Base-by-base conservation (phyloP, 1,284 basidiomycete species). In the Puccinia triticina region DNA sequence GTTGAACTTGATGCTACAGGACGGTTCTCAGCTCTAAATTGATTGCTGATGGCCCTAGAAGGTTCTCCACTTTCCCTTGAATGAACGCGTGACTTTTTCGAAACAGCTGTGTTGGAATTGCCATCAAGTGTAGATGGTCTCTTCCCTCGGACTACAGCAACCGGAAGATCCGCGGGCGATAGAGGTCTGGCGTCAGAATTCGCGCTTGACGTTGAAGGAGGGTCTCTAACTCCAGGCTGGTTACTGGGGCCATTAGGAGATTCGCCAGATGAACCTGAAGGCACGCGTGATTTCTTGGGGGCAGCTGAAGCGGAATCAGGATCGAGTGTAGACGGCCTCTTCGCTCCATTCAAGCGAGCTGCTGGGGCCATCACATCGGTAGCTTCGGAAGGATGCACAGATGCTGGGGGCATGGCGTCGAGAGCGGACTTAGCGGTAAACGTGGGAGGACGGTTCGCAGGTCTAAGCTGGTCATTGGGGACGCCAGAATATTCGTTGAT, bases 201-300 rank as follows among this genome's bases (percentile, higher is more conserved):
- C 1, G 43, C n/a, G 43, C n/a, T 69, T 40, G 61, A 66, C 14
- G 37, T 69, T 69, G 66, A 37, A 48, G 21, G 66, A 46, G 43
- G 66, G 43, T 48, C 14, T 37, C n/a, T 23, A 46, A n/a, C 46
- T 55, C 7, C 14, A 29, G 71, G 32, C n/a, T 46, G 69, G 29
- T 50, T 71, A n/a, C 18, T 50, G 48, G 69, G n/a, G n/a, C 8
- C 29, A 7, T 29, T 21, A 16, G 46, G 50, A 48, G 43, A 14
- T 48, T 71, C 46, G 4, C 43, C 29, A 14, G 43, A 50, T 29
- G 69, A 40, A 40, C 12, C 26, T 50, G 46, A 26, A 29, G 43
- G 43, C n/a, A 71, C 69, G n/a, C 69, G 43, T 18, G 69, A 53
- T 37, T 53, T 50, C 29, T 71, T 71, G 21, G 69, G 50, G 29